These are phyloP conservation scores for Lactarius sanguifluus DNA, from an alignment of 768 basidiomycete genomes.

Conservation along the genomic window DNA sequence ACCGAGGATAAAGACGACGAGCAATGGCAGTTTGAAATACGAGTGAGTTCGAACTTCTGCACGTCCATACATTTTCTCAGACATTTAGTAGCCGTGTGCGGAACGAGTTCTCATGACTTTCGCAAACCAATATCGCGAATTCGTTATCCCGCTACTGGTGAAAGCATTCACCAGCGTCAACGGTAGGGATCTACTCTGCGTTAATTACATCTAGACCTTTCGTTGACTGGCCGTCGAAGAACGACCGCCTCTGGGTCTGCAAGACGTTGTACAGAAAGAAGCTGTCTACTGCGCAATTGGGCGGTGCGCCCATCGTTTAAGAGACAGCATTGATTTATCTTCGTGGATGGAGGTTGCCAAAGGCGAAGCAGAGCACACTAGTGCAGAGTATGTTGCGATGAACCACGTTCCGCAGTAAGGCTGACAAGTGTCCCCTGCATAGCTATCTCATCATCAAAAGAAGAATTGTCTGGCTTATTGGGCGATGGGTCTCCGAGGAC, in stretches of 20 bases:
- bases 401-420: neutral
- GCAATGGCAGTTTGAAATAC: slow-evolving; percentile 90
- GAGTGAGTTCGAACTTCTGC: slow-evolving; percentile 51
- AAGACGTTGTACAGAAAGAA: slow-evolving; percentile 73
- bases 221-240: slow-evolving; percentile 31
- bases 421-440: slow-evolving; percentile 11
- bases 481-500: slow-evolving; percentile 80
- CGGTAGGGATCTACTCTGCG: slow-evolving; percentile 43
- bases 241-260: slow-evolving; percentile 53
- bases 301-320: slow-evolving; percentile 67
- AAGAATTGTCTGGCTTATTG: slow-evolving; percentile 93
- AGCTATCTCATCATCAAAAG: slow-evolving; percentile 92
- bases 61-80: slow-evolving; percentile 8
- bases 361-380: slow-evolving; percentile 57
- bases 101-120: slow-evolving; percentile 89
- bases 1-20: slow-evolving; percentile 87
- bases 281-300: slow-evolving; percentile 88
- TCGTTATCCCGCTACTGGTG: slow-evolving; percentile 65
- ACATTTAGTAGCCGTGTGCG: slow-evolving; percentile 69
- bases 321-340: slow-evolving; percentile 63
- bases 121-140: slow-evolving; percentile 63
- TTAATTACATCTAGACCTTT: slow-evolving; percentile 3
- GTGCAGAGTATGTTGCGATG: slow-evolving; percentile 50
- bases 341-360: slow-evolving; percentile 62
- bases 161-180: slow-evolving; percentile 59